Conservation (phyloP, 2,329 filamentous ascomycete species). For the Zalaria obscura region DNA sequence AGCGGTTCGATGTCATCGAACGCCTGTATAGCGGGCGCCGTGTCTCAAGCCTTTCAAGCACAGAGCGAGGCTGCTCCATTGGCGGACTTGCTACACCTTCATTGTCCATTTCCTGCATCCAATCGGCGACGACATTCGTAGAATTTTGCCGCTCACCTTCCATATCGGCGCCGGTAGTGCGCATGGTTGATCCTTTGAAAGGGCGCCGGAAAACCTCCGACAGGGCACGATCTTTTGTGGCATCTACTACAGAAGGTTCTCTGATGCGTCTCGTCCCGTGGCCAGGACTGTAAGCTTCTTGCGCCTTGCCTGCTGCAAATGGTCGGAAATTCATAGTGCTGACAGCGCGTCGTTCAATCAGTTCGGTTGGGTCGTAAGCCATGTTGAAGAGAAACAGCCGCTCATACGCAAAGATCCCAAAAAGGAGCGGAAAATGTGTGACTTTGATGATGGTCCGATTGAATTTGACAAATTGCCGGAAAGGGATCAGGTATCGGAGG, state of each 20-base stretch:
- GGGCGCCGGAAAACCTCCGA: constrained; percentile 76
- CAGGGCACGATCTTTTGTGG: constrained; percentile 75
- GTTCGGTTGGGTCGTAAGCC: constrained; percentile 70
- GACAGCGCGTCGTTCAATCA: constrained; percentile 54
- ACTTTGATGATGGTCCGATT: constrained; percentile 87
- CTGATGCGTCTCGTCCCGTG: constrained; percentile 55
- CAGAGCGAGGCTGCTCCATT: constrained; percentile 44
- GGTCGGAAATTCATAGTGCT: constrained; percentile 5
- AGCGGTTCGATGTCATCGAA: constrained; percentile 26
- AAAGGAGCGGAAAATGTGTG: constrained; percentile 78
- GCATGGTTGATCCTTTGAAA: constrained; percentile 46
- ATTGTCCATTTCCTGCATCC: constrained; percentile 62
- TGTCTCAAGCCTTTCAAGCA: constrained; percentile 44
- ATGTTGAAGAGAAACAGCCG: constrained; percentile 59
- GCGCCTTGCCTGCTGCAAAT: constrained; percentile 9
- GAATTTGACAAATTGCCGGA: constrained; percentile 67
- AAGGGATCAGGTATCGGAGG: constrained; percentile 63
- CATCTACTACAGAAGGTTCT: constrained; percentile 78
- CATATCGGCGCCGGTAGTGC: constrained; percentile 33
- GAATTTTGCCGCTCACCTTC: constrained; percentile 51
- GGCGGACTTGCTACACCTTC: constrained; percentile 41
- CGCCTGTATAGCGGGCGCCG: constrained; percentile 38
- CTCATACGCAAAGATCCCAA: constrained; percentile 80
- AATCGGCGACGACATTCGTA: constrained; percentile 69
- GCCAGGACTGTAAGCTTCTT: constrained; percentile 57